phyloP scores from a whole-genome alignment of 768 basidiomycete genomes.

The Boletellus ananas region DNA sequence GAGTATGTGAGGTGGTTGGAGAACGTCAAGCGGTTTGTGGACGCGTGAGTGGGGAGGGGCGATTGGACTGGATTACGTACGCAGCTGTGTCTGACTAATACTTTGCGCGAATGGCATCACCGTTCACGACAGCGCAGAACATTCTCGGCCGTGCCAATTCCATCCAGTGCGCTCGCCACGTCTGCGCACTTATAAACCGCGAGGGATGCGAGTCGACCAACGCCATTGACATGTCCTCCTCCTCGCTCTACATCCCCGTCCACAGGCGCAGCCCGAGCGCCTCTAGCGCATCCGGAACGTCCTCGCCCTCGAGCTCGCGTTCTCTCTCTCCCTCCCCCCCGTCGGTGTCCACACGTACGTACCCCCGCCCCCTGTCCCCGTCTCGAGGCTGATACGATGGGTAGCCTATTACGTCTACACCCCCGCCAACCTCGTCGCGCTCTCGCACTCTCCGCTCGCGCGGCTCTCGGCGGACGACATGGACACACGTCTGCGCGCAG shows the following conservation, averaged over 20 bases:
- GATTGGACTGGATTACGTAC: not conserved
- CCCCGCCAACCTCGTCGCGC: constrained; percentile 21
- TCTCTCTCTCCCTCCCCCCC: not conserved
- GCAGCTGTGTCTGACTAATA: constrained; percentile 5
- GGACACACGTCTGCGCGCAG: constrained; percentile 7
- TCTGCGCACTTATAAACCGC: constrained; percentile 7
- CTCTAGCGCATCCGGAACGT: constrained; percentile 11
- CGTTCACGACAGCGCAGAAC: constrained; percentile 12
- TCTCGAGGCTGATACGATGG: not conserved
- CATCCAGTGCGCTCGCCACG: not conserved
- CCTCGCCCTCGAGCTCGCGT: constrained; percentile 9
- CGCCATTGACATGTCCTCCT: constrained; percentile 6
- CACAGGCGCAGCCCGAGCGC: constrained; percentile 32
- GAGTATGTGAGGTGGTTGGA: constrained; percentile 91
- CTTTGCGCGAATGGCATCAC: constrained; percentile 20
- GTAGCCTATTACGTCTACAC: constrained; percentile 18
- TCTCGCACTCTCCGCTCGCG: constrained; percentile 23
- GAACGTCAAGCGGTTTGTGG: constrained; percentile 79
- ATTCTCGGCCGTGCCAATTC: constrained; percentile 8
- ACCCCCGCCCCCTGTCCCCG: not conserved
- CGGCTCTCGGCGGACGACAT: constrained; percentile 3
- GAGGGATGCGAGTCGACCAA: not conserved
- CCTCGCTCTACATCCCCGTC: constrained; percentile 38
- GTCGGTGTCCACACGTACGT: not conserved
- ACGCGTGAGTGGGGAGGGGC: constrained; percentile 43